A percentile compares a stretch with the other conserved stretches of the same genome.
phyloP scores from a whole-genome alignment of 73 alveolate genomes.

The Symbiodinium pilosum region DNA sequence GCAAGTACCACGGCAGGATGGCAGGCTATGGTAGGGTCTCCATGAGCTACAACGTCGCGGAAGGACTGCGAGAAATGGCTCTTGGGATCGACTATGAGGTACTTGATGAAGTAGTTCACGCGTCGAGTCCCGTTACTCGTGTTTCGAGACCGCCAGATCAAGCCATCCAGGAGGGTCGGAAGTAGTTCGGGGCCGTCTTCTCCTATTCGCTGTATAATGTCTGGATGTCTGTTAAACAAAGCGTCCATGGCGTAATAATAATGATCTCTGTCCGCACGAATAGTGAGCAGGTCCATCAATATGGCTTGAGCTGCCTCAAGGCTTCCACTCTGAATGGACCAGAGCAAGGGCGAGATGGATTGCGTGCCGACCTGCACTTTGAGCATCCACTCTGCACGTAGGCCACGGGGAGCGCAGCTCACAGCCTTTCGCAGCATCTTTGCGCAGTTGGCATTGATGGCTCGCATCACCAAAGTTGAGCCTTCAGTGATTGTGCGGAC shows the following conservation, averaged over 20 bases:
- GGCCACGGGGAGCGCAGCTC: slow-evolving; percentile 59
- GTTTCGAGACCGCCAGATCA: slow-evolving; percentile 66
- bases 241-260: slow-evolving; percentile 79
- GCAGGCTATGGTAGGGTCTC: slow-evolving; percentile 5
- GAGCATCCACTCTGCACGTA: slow-evolving; percentile 88
- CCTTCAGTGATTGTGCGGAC: slow-evolving; percentile 14
- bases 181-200: slow-evolving; percentile 65
- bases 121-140: slow-evolving; percentile 32
- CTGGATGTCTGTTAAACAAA: slow-evolving; percentile 48
- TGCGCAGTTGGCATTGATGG: slow-evolving; percentile 92
- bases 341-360: slow-evolving; percentile 56
- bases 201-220: slow-evolving; percentile 24
- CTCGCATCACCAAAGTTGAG: slow-evolving; percentile 69
- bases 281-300: slow-evolving; percentile 32
- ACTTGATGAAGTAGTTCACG: slow-evolving; percentile 93
- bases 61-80: slow-evolving; percentile 56
- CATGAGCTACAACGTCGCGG: slow-evolving; percentile 50
- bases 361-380: slow-evolving; percentile 80
- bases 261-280: slow-evolving; percentile 79
- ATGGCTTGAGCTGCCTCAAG: slow-evolving; percentile 58
- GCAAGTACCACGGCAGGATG: slow-evolving; percentile 72
- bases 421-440: slow-evolving; percentile 77
- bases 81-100: slow-evolving; percentile 47
- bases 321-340: slow-evolving; percentile 76
- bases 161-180: slow-evolving; percentile 55